Conservation (phyloP, 108 stramenopile genomes). For the Aurantiochytrium sp. region DNA sequence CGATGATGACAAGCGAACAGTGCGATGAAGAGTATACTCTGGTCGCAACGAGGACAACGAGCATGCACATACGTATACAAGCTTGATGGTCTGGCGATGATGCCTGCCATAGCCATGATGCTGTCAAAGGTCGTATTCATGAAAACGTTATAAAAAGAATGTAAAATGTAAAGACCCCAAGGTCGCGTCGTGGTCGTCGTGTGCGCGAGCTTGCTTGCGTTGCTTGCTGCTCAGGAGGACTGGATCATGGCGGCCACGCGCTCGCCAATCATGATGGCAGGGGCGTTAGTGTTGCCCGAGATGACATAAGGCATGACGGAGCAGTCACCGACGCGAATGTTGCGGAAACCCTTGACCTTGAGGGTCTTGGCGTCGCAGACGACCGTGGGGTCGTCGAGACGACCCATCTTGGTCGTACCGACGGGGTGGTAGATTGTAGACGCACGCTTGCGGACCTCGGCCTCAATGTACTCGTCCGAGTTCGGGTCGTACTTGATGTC, state of each 20-base stretch:
- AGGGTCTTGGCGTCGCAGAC: neutral
- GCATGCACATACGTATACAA: too few species aligned
- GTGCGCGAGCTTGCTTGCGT: too few species aligned
- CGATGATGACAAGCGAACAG: too few species aligned
- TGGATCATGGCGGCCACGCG: neutral
- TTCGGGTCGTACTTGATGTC: neutral
- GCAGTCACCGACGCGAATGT: neutral
- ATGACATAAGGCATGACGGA: neutral
- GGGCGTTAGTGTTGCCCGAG: neutral
- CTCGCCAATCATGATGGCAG: constrained; percentile 9
- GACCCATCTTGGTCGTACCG: neutral
- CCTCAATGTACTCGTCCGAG: neutral
- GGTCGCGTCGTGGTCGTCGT: too few species aligned
- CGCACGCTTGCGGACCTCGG: neutral
- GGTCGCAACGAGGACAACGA: too few species aligned
- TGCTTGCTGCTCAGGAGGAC: too few species aligned
- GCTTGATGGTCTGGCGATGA: too few species aligned
- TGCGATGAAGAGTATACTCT: too few species aligned
- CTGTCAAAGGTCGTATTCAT: too few species aligned
- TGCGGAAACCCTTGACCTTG: neutral
- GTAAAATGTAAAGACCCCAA: too few species aligned
- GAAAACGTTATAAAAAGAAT: too few species aligned
- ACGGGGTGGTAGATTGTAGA: neutral
- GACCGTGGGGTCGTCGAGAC: neutral
- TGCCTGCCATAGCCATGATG: too few species aligned